Conservation (phyloP, 2,329 filamentous ascomycete species). For the Diaporthe australafricana region DNA sequence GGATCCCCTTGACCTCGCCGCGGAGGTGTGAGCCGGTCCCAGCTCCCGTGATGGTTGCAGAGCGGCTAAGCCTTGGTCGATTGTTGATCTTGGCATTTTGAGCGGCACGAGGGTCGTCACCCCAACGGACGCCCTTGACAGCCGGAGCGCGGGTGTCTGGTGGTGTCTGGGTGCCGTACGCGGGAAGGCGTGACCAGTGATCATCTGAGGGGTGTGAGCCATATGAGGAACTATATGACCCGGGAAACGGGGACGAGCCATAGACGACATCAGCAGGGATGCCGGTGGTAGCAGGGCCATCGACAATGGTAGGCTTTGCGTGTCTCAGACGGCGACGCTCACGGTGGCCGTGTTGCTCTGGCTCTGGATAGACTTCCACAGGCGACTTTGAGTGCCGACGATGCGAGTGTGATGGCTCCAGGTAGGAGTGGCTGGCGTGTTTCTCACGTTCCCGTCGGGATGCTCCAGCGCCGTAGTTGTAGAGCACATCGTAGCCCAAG, state of each 20-base stretch:
- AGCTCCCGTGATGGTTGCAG: constrained; percentile 33
- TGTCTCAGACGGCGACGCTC: constrained; percentile 32
- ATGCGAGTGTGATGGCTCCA: constrained; percentile 27
- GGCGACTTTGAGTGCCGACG: constrained; percentile 32
- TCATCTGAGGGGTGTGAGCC: constrained; percentile 27
- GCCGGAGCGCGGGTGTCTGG: constrained; percentile 18
- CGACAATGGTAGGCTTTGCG: constrained; percentile 26
- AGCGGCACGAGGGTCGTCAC: constrained; percentile 33
- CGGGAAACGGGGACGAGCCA: constrained; percentile 30
- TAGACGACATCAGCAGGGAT: constrained; percentile 30
- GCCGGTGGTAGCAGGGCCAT: constrained; percentile 18
- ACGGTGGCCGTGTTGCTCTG: constrained; percentile 21
- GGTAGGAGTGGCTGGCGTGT: constrained; percentile 11
- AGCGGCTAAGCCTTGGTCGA: constrained; percentile 31
- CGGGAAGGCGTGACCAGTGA: constrained; percentile 2
- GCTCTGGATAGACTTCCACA: constrained; percentile 13
- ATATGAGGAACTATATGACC: constrained; percentile 31
- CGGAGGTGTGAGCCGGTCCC: constrained; percentile 28
- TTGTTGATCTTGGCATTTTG: constrained; percentile 35
- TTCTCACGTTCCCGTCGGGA: constrained; percentile 26
- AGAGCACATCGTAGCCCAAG: constrained; percentile 33
- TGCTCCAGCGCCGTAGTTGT: constrained; percentile 27
- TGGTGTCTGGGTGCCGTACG: constrained; percentile 18
- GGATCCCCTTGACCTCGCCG: constrained; percentile 36
- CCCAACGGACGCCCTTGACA: constrained; percentile 37